Evolutionary conservation across 2,329 filamentous ascomycete genomes (phyloP), one percentile per base, ranked within the genome.

Genomic region (Leptosphaerulina australis): DNA sequence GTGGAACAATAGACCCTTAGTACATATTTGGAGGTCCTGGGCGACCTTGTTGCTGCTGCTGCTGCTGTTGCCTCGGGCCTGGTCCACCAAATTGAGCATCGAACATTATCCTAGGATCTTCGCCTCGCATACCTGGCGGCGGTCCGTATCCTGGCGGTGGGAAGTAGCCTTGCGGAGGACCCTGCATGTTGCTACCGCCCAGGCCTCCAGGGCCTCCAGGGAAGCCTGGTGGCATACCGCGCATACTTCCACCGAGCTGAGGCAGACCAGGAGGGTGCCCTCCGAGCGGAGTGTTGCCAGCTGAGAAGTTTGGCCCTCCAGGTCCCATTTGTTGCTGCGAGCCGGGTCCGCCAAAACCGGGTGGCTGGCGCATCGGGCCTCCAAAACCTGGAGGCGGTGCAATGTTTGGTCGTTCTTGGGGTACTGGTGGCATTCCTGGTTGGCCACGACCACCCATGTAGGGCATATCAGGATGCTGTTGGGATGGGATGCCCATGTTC

Each of bases 401-500:
- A 40, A 73, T 69, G 41, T 70, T 72, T 7, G 60, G 53, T 24
- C 70, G 68, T 25, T 73, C 70, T 55, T 70, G 66, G 4, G 70
- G 68, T 35, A 69, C 64, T 18, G 67, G 68, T 15, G 68, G 67
- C 68, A 73, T 71, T 17, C 69, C 69, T 15, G 62, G 64, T 36
- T 70, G 67, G 25, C 66, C 65, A 28, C 66, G 62, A 36, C 60
- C 62, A 14, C 63, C 59, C 66, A 73, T 68, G 47, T 62, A 70
- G 5, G 60, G 64, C 56, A 72, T 65, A 6, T 74, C 71, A 11
- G 67, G 68, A 9, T 67, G 50, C 5, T 70, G 65, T 44, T 74
- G 71, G 17, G 71, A 73, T n/a, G 72, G 72, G 20, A 74, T 74
- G 18, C 72, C 72, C 72, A 74, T 74, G 46, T 74, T 74, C 20